These are phyloP conservation scores for Tremella mesenterica DNA, from an alignment of 768 basidiomycete genomes.

Conservation along the genomic window DNA sequence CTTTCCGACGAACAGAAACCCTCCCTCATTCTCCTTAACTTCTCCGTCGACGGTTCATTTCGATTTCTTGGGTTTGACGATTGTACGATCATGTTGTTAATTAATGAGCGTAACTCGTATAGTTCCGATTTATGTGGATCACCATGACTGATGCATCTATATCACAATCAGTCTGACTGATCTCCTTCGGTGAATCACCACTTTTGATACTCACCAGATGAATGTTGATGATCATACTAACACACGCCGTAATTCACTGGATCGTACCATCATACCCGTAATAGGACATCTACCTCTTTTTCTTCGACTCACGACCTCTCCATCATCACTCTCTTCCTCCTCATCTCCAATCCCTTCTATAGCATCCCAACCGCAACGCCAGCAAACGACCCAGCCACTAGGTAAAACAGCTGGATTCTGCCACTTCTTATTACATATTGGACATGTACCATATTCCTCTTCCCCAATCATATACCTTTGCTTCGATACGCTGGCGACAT, in stretches of 20 bases:
- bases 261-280: constrained; percentile 63
- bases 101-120: too few relatives aligned
- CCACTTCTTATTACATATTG: constrained; percentile 62
- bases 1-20: constrained; percentile 20
- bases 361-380: constrained; percentile 76
- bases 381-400: constrained; percentile 91
- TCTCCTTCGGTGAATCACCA: too few relatives aligned
- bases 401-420: constrained; percentile 83
- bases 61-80: too few relatives aligned
- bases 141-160: too few relatives aligned
- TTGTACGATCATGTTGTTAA: too few relatives aligned
- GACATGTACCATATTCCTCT: constrained; percentile 69
- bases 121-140: too few relatives aligned
- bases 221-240: constrained; percentile 55
- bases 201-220: too few relatives aligned
- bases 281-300: constrained; percentile 69
- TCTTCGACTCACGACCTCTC: constrained; percentile 5
- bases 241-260: constrained; percentile 81
- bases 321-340: constrained; percentile 17
- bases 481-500: constrained; percentile 24
- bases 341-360: constrained; percentile 57
- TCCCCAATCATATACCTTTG: constrained; percentile 57
- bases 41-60: too few relatives aligned
- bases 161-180: too few relatives aligned
- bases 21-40: too few relatives aligned